These are phyloP conservation scores for Chaetomiaceae sp. DNA, from an alignment of 2,329 filamentous ascomycete genomes.

Conservation along the genomic window DNA sequence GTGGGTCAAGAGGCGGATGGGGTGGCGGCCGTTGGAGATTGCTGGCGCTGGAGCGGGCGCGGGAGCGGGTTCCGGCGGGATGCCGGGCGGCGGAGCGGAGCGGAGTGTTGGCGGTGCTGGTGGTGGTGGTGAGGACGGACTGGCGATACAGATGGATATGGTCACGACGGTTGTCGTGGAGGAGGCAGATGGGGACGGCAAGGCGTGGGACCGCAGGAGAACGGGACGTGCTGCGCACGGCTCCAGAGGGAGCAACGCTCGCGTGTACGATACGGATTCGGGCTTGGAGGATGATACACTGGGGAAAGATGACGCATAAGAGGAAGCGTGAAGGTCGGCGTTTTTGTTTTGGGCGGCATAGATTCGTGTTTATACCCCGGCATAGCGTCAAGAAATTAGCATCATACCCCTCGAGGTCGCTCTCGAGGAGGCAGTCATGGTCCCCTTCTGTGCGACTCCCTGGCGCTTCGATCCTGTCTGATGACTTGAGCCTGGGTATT, in stretches of 20 bases:
- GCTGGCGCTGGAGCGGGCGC: not conserved
- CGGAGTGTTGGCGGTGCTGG: not conserved
- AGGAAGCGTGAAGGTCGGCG: too few relatives aligned
- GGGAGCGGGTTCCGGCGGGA: not conserved
- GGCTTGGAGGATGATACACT: too few relatives aligned
- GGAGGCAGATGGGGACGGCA: constrained; percentile 1
- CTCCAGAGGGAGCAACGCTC: too few relatives aligned
- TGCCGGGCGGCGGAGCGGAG: not conserved
- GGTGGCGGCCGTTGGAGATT: constrained; percentile 8
- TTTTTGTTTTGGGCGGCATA: too few relatives aligned
- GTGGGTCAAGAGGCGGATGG: constrained; percentile 8
- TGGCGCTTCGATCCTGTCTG: too few relatives aligned
- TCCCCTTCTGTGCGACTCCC: too few relatives aligned
- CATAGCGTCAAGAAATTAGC: too few relatives aligned
- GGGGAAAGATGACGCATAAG: too few relatives aligned
- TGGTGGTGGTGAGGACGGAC: not conserved
- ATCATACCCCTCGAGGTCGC: too few relatives aligned
- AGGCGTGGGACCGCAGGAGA: not conserved
- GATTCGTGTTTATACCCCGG: too few relatives aligned
- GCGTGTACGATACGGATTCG: not conserved
- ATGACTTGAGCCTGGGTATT: too few relatives aligned
- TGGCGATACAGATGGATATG: constrained; percentile 28
- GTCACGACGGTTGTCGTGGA: constrained; percentile 29
- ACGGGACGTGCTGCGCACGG: not conserved
- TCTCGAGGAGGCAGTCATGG: too few relatives aligned